phyloP scores from a whole-genome alignment of 2,329 filamentous ascomycete genomes.

The Helotiales sp. region DNA sequence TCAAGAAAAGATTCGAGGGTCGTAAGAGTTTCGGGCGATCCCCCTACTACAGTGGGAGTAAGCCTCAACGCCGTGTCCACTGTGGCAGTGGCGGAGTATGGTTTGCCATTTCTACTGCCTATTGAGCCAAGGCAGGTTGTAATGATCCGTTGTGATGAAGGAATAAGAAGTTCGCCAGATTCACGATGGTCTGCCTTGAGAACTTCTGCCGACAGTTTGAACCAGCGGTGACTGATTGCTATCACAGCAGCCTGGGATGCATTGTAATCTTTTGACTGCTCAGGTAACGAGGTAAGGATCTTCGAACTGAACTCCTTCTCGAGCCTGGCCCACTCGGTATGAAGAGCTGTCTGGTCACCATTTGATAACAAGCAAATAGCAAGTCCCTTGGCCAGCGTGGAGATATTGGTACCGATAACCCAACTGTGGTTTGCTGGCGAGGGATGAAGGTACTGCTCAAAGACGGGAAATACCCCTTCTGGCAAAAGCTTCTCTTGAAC shows the following conservation, averaged over 20 bases:
- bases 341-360: conserved; percentile 54
- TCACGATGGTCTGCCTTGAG: conserved; percentile 39
- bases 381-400: conserved; percentile 50
- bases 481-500: conserved; percentile 52
- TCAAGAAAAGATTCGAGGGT: conserved; percentile 57
- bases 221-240: conserved; percentile 70
- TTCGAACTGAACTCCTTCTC: conserved; percentile 65
- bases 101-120: conserved; percentile 63
- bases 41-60: conserved; percentile 48
- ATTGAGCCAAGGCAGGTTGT: conserved; percentile 53
- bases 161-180: conserved; percentile 21
- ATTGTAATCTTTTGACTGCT: conserved; percentile 78
- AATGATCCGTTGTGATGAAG: conserved; percentile 33
- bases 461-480: conserved; percentile 58
- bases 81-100: conserved; percentile 66
- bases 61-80: conserved; percentile 57
- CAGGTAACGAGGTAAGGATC: conserved; percentile 77
- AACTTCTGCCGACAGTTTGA: conserved; percentile 48
- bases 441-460: conserved; percentile 56
- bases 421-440: conserved; percentile 28
- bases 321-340: conserved; percentile 66
- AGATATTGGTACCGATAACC: conserved; percentile 29
- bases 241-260: conserved; percentile 72
- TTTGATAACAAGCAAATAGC: conserved; percentile 50
- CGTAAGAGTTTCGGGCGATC: conserved; percentile 49